Evolutionary conservation across 305 asterid genomes (phyloP), one percentile per base, ranked within the genome.

Genomic region (Plantago lanceolata): DNA sequence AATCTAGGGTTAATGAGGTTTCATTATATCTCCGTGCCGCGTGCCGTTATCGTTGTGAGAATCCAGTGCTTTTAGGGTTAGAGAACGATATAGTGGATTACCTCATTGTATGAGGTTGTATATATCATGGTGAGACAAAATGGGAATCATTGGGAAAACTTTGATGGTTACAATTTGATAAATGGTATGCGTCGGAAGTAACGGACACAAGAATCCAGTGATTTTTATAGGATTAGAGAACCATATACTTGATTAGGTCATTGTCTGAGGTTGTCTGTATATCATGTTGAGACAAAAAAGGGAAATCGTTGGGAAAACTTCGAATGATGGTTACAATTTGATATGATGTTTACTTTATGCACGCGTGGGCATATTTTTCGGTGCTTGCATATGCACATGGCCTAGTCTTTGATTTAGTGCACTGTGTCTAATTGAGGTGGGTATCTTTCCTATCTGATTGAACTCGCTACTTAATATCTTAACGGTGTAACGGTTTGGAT

Each of bases 281-380:
- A 56, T 19, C 45, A 40, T 2, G 45, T 40, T 11, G 45, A 40
- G 61, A 56, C 61, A 56, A 56, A 56, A 56, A 56, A 28, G 15
- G 45, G 24, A 3, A n/a, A 2, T 29, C 9, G 19, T 6, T 3
- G 59, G 45, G 44, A 40, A 40, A 40, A 33, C 40, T 33, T 5
- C 11, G 9, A 1, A 33, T 33, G 40, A 33, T 33, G 40, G 45
- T 12, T 40, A 40, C 15, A 2, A 9, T 40, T 40, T 40, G 45
- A 40, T 40, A 9, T 12, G 45, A 9, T 40, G 45, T 40, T 40
- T 9, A 15, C 15, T 5, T 40, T 40, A 11, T 40, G 15, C 45
- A 40, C 45, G 45, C 11, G 45, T 40, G 45, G 45, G 45, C 0
- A 12, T 40, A 9, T 40, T 9, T 40, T 29, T 31, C 53, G 63